These are phyloP conservation scores for Colletotrichum ledebouriae DNA, from an alignment of 2,329 filamentous ascomycete genomes.

Conservation along the genomic window DNA sequence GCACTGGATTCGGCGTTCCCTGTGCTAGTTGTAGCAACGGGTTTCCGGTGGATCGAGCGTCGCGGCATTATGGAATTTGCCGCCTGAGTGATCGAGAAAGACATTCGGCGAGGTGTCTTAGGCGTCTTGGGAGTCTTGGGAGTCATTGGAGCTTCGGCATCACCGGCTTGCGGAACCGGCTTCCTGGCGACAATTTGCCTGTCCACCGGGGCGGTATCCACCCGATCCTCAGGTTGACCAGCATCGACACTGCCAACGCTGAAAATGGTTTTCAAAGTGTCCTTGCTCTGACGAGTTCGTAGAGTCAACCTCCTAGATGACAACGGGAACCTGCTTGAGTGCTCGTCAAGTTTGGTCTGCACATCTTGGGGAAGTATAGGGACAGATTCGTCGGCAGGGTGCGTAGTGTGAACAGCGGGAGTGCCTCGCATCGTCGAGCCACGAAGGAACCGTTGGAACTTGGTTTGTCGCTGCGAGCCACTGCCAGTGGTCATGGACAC, in stretches of 20 bases:
- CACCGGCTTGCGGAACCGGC: not conserved
- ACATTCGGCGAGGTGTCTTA: slow-evolving; percentile 33
- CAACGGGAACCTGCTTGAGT: slow-evolving; percentile 51
- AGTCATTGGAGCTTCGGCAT: not conserved
- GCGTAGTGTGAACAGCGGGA: slow-evolving; percentile 50
- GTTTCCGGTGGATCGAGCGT: slow-evolving; percentile 39
- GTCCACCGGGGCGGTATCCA: not conserved
- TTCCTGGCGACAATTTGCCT: slow-evolving; percentile 14
- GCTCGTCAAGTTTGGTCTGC: slow-evolving; percentile 54
- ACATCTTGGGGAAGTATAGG: slow-evolving; percentile 54
- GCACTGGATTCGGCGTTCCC: slow-evolving; percentile 5
- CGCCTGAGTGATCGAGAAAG: slow-evolving; percentile 41
- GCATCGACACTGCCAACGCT: slow-evolving; percentile 62
- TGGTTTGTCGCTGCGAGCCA: slow-evolving; percentile 45
- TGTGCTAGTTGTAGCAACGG: slow-evolving; percentile 6
- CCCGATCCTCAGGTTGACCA: slow-evolving; percentile 3
- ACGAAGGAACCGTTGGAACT: slow-evolving; percentile 57
- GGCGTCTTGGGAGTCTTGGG: slow-evolving; percentile 4
- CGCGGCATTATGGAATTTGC: slow-evolving; percentile 41
- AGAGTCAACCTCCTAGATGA: slow-evolving; percentile 54
- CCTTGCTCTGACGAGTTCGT: slow-evolving; percentile 58
- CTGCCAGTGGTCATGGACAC: slow-evolving; percentile 52
- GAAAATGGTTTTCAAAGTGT: slow-evolving; percentile 64
- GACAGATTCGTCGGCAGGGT: slow-evolving; percentile 50
- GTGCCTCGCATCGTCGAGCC: slow-evolving; percentile 48